These are phyloP conservation scores for Cordyceps cicadae DNA, from an alignment of 2,329 filamentous ascomycete genomes.

Conservation along the genomic window DNA sequence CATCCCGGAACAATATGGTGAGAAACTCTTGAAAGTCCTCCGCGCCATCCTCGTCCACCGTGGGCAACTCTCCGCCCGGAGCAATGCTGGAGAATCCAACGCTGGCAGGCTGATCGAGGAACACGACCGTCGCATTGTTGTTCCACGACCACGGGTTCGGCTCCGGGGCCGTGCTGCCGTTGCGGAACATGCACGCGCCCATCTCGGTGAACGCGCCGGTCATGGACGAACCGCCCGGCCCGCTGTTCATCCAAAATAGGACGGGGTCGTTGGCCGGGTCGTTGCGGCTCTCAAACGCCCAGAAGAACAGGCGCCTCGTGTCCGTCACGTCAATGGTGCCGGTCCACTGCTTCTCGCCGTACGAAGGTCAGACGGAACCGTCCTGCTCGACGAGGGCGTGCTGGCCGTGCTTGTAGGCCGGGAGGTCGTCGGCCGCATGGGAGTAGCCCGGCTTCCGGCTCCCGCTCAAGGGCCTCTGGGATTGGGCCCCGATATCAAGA, in stretches of 20 bases:
- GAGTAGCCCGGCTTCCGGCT: not conserved
- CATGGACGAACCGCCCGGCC: conserved; percentile 15
- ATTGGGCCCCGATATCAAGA: not conserved
- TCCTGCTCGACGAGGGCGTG: conserved; percentile 13
- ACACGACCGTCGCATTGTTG: conserved; percentile 29
- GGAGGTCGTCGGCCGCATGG: not conserved
- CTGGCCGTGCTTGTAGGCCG: conserved; percentile 12
- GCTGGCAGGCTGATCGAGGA: conserved; percentile 46
- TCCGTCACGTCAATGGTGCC: conserved; percentile 17
- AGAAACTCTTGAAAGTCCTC: conserved; percentile 42
- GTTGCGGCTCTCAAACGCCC: conserved; percentile 21
- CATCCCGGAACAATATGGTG: conserved; percentile 35
- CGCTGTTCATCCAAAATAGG: conserved; percentile 39
- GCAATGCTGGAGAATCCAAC: conserved; percentile 45
- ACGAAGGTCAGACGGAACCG: conserved; percentile 11
- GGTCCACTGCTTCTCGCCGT: conserved; percentile 16
- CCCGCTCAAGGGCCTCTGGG: not conserved
- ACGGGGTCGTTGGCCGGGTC: conserved; percentile 24
- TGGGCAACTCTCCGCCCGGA: conserved; percentile 19
- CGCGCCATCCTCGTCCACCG: conserved; percentile 33
- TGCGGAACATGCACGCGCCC: conserved; percentile 14
- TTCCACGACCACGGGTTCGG: conserved; percentile 17
- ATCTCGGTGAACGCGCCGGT: conserved; percentile 14
- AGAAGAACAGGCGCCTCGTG: conserved; percentile 18
- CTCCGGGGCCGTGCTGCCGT: not conserved